Evolutionary conservation across 768 basidiomycete genomes (phyloP), one percentile per base, ranked within the genome.

Genomic region (Ramaria sp.): DNA sequence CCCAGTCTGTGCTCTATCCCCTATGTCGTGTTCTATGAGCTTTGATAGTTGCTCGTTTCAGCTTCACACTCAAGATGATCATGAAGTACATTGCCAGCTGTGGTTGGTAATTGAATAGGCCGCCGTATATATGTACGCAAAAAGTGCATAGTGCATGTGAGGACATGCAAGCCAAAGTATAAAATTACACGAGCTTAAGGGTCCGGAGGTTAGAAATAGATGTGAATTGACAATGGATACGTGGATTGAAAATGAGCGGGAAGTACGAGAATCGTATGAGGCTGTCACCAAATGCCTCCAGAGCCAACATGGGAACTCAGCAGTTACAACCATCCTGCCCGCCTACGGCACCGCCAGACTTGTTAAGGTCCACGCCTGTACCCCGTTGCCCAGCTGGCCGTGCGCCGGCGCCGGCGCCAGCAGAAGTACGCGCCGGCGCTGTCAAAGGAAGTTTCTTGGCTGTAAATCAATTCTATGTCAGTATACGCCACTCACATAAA

Each of bases 401-500:
- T 38, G 77, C 74, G n/a, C 71, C 74, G 38, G 76, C 65, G 48
- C 76, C 74, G 38, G 75, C 65, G 48, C 76, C 79, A 49, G 55
- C 55, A 56, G 34, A 71, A 50, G 81, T 71, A 42, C 85, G 68
- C 53, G 82, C 78, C 36, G 87, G 82, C 49, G 85, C 84, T 5
- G 80, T 84, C 57, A 85, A 71, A n/a, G 88, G 88, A n/a, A 91
- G 72, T 63, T 90, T 91, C 81, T 89, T 87, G 66, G 88, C 88
- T 91, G 62, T 56, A 53, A 41, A 57, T 51, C 28, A 55, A 3
- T 43, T 54, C 22, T 10, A 43, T 51, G 53, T 41, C 25, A 54
- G 58, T 18, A 52, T 44, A 22, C 41, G 45, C 50, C 39, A 45
- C 43, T n/a, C 25, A 12, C 20, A 25, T 9, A 42, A 24, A 52